These are phyloP conservation scores for Pholiota conissans DNA, from an alignment of 768 basidiomycete species.

Conservation along the genomic window DNA sequence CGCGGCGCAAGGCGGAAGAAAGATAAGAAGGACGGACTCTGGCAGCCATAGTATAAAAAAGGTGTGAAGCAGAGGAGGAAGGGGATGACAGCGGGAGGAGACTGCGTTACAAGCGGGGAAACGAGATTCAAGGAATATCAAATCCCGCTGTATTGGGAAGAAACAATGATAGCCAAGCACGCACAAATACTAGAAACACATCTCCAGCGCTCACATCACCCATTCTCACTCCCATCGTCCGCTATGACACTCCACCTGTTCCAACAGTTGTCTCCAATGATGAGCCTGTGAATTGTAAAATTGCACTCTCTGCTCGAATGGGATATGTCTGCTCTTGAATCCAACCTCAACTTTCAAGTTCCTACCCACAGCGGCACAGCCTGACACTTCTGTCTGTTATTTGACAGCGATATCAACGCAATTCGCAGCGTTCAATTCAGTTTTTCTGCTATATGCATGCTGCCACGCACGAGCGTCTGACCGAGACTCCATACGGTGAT, in stretches of 20 bases:
- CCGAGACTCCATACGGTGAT: too few relatives aligned
- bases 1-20: neutral
- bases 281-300: too few relatives aligned
- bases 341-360: too few relatives aligned
- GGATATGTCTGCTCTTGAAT: too few relatives aligned
- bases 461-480: too few relatives aligned
- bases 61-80: slow-evolving; percentile 14
- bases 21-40: slow-evolving; percentile 27
- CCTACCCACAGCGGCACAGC: too few relatives aligned
- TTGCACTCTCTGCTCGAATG: too few relatives aligned
- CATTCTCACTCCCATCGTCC: neutral
- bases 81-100: slow-evolving; percentile 17
- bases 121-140: slow-evolving; percentile 11
- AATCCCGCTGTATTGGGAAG: slow-evolving; percentile 15
- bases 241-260: neutral
- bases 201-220: neutral
- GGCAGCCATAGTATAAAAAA: slow-evolving; percentile 32
- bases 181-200: slow-evolving; percentile 9
- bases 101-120: slow-evolving; percentile 16
- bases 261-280: neutral
- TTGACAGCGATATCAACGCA: too few relatives aligned
- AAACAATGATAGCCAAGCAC: slow-evolving; percentile 20
- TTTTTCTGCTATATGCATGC: too few relatives aligned
- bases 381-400: too few relatives aligned
- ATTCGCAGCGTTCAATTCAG: too few relatives aligned